Evolutionary conservation across 1,139 yeast species (phyloP).

Genomic region (Saccharomycopsis hybrid): DNA sequence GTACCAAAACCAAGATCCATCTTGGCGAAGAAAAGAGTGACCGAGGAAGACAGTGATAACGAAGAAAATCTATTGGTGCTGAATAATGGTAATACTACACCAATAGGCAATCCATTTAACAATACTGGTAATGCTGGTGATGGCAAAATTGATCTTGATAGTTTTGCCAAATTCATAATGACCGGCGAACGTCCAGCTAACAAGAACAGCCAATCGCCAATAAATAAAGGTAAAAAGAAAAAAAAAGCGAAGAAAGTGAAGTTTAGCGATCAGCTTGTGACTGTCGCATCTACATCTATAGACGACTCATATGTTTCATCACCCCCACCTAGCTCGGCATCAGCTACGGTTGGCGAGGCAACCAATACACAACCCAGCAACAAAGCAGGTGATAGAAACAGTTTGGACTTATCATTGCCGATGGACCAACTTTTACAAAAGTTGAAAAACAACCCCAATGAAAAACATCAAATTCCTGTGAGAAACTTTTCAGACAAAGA

Average conservation of each 20-base stretch:
- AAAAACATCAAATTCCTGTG: slow-evolving; percentile 30
- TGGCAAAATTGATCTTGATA: slow-evolving; percentile 52
- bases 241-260: slow-evolving; percentile 49
- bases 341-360: slow-evolving; percentile 22
- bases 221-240: slow-evolving; percentile 30
- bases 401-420: slow-evolving; percentile 55
- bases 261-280: slow-evolving; percentile 58
- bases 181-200: slow-evolving; percentile 61
- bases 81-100: slow-evolving; percentile 28
- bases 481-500: slow-evolving; percentile 54
- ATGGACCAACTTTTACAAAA: slow-evolving; percentile 62
- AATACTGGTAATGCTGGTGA: slow-evolving; percentile 24
- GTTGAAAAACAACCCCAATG: slow-evolving; percentile 31
- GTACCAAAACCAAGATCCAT: slow-evolving; percentile 68
- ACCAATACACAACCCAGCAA: slow-evolving; percentile 1
- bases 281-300: slow-evolving; percentile 32
- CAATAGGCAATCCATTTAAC: slow-evolving; percentile 9
- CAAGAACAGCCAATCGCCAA: slow-evolving; percentile 31
- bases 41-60: slow-evolving; percentile 28
- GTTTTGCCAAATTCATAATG: slow-evolving; percentile 65
- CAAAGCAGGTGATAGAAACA: neutral
- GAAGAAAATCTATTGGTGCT: slow-evolving; percentile 24
- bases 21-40: slow-evolving; percentile 46
- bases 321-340: neutral
- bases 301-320: neutral